Base-by-base conservation (phyloP, 257 asterid genomes). In the Solanum ossicruentum region DNA sequence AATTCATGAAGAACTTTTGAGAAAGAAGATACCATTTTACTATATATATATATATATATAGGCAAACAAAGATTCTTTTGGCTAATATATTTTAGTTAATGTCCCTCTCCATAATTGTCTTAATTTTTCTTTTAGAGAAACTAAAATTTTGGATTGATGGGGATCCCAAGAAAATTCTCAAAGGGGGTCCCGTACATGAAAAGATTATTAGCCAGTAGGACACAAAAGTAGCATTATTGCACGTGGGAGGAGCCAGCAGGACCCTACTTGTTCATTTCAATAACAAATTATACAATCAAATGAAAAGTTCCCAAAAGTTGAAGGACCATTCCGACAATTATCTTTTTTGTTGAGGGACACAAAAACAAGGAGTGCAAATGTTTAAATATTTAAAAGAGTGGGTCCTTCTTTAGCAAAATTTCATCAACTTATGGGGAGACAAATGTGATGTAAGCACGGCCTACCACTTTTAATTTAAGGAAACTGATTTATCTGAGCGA, bases 171-270 rank as follows among this genome's bases (percentile, higher is more conserved):
- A 81, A 89, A 89, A 88, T 83, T 85, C 89, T 82, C 57, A 21
- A 86, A 67, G 69, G 73, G 60, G 79, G 55, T 89, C 92, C 92
- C 94, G 95, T 91, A 93, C 95, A 70, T 16, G 47, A 85, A 85
- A 75, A 78, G 72, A 83, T 79, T 88, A 10, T 13, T 54, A 54
- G n/a, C n/a, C 8, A 66, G 87, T 41, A 60, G 86, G 86, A 81
- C 88, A 80, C n/a, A 79, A 66, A 83, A 84, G 86, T 69, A 82
- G 84, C 87, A 90, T 87, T 85, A 91, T 88, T 91, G 91, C 96
- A 90, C 95, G 95, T 91, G 92, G 93, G 87, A 90, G 91, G 89
- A 87, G 92, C 93, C 85, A 82, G 23, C 10, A 83, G 20, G 84
- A 45, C 90, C 92, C 91, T 79, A 84, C 88, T 56, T 80, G 82